Evolutionary conservation across 176 grass and related monocot species (phyloP).

Genomic region (Musa troglodytarum): DNA sequence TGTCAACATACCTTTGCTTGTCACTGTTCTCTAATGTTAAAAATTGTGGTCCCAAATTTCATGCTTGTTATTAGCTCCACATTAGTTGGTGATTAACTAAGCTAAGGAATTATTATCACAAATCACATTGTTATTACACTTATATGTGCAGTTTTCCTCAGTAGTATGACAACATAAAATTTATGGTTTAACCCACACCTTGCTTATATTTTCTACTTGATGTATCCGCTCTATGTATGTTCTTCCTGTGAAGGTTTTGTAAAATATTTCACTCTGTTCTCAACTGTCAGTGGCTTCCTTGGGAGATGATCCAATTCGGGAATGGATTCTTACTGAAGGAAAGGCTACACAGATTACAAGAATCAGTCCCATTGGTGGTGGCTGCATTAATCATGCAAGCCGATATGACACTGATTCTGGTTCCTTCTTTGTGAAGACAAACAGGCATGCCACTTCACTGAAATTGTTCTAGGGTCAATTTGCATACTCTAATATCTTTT

Average conservation of each 20-base stretch:
- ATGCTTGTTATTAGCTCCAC: too few species aligned
- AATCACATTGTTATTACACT: too few species aligned
- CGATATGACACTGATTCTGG: slow-evolving; percentile 64
- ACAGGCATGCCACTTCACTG: slow-evolving; percentile 38
- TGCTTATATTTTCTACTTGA: background rate
- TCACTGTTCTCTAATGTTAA: too few species aligned
- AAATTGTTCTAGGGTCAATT: background rate
- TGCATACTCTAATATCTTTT: background rate
- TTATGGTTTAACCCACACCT: background rate
- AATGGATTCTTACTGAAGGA: slow-evolving; percentile 92
- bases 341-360: slow-evolving; percentile 74
- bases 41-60: too few species aligned
- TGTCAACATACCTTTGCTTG: too few species aligned
- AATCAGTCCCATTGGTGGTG: slow-evolving; percentile 64
- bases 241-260: background rate
- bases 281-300: slow-evolving; percentile 44
- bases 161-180: background rate
- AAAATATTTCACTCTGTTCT: background rate
- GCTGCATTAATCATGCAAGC: slow-evolving; percentile 70
- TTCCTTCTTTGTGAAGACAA: slow-evolving; percentile 86
- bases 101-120: too few species aligned
- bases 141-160: background rate
- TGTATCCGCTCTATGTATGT: too few species aligned
- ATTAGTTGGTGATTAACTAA: too few species aligned
- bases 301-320: slow-evolving; percentile 58